phyloP scores from a whole-genome alignment of 2,329 filamentous ascomycete genomes.

The Graphilbum sp. region DNA sequence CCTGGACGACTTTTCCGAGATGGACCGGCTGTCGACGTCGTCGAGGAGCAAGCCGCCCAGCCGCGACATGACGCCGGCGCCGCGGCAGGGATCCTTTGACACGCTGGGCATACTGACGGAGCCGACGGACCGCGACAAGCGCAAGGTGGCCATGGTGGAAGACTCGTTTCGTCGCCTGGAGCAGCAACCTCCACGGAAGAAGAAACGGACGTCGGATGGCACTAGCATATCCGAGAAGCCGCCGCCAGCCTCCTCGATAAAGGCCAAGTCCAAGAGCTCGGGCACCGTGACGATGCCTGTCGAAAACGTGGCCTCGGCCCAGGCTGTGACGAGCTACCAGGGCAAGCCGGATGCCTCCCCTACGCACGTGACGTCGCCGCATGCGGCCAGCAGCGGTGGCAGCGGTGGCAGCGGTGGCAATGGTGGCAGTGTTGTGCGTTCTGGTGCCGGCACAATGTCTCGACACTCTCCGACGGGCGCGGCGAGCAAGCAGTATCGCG shows the following conservation, averaged over 20 bases:
- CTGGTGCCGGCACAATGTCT: constrained; percentile 15
- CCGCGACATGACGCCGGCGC: constrained; percentile 44
- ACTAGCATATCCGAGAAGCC: constrained; percentile 11
- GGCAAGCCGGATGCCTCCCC: not conserved
- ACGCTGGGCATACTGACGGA: constrained; percentile 44
- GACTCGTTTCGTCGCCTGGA: constrained; percentile 47
- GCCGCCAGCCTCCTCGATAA: constrained; percentile 10
- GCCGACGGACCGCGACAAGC: constrained; percentile 49
- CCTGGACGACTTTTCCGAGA: constrained; percentile 35
- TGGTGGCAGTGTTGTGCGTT: too few relatives aligned
- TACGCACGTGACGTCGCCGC: too few relatives aligned
- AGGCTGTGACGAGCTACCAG: not conserved
- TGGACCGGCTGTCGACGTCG: constrained; percentile 34
- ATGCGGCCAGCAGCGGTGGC: too few relatives aligned
- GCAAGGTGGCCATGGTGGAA: constrained; percentile 50
- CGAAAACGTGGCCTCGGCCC: too few relatives aligned
- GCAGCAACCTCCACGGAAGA: constrained; percentile 40
- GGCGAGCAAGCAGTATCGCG: constrained; percentile 29
- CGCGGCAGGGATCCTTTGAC: constrained; percentile 41
- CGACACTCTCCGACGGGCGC: constrained; percentile 22
- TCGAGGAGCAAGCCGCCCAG: constrained; percentile 49
- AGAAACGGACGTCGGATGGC: constrained; percentile 45
- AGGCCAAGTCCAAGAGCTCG: constrained; percentile 13
- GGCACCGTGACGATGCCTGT: too few relatives aligned
- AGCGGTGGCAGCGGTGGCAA: too few relatives aligned